Evolutionary conservation across 495 filamentous ascomycete species (phyloP).

Genomic region (Podospora anserina): DNA sequence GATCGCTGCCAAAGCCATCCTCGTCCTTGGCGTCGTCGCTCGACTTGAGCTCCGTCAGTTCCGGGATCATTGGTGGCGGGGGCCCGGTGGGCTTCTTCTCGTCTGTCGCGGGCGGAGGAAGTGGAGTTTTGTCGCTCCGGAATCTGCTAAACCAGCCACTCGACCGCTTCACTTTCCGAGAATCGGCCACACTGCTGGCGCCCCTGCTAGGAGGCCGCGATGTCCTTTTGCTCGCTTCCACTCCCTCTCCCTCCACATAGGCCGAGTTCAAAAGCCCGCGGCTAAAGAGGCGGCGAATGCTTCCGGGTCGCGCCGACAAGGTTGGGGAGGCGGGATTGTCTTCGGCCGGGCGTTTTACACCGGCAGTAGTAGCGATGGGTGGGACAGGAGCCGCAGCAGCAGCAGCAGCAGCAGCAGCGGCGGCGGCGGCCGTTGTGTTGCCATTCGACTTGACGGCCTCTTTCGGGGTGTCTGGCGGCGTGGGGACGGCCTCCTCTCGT

Average conservation of each 20-base stretch:
- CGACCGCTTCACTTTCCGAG: conserved; percentile 43
- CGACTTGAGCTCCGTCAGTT: conserved; percentile 52
- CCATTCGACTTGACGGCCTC: conserved; percentile 16
- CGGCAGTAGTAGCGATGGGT: conserved; percentile 19
- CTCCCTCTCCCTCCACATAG: conserved; percentile 40
- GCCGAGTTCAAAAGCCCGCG: conserved; percentile 44
- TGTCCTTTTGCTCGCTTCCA: conserved; percentile 19
- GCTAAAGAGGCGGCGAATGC: conserved; percentile 47
- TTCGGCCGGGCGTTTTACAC: conserved; percentile 41
- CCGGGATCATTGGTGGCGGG: conserved; percentile 60
- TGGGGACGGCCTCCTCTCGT: conserved; percentile 40
- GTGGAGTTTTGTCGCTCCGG: conserved; percentile 32
- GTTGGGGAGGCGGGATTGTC: conserved; percentile 46
- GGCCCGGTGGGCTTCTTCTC: conserved; percentile 43
- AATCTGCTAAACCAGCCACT: conserved; percentile 51
- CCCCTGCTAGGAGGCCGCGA: conserved; percentile 42
- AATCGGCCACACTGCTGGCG: conserved; percentile 33
- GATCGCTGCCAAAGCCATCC: conserved; percentile 48
- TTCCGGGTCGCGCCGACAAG: conserved; percentile 41
- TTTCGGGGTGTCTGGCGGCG: conserved; percentile 35
- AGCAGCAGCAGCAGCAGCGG: too few relatives aligned
- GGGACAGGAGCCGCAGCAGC: not conserved
- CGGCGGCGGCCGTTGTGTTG: conserved; percentile 21
- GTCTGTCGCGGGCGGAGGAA: conserved; percentile 29
- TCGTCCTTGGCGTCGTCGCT: conserved; percentile 41